Evolutionary conservation across 148 eudicot species (phyloP).

Genomic region (Bassia scoparia): DNA sequence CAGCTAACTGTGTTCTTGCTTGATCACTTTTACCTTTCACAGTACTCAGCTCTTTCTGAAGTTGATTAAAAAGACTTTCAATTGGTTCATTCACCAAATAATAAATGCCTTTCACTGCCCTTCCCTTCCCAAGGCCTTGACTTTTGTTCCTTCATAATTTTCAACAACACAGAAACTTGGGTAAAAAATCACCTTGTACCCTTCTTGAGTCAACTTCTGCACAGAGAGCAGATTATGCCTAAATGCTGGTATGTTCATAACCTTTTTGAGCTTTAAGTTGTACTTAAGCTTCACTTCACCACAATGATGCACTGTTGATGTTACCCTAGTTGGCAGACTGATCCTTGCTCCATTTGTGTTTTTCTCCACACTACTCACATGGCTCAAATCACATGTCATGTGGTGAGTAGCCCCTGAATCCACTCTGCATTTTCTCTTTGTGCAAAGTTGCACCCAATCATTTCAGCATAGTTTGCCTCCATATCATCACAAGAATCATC

Average conservation of each 20-base stretch:
- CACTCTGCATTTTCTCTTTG: background rate
- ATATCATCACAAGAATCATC: background rate
- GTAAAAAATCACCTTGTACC: background rate
- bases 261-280: background rate
- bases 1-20: too few relatives aligned
- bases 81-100: background rate
- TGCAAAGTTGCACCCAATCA: background rate
- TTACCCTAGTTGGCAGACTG: background rate
- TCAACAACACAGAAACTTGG: too few relatives aligned
- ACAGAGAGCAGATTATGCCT: background rate
- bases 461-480: background rate
- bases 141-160: too few relatives aligned
- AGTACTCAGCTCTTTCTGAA: rapidly evolving
- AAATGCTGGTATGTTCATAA: background rate
- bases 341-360: background rate
- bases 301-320: background rate
- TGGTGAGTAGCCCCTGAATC: background rate
- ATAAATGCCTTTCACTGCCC: background rate
- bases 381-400: background rate
- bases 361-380: rapidly evolving
- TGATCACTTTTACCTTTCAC: too few relatives aligned
- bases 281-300: background rate
- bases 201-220: background rate
- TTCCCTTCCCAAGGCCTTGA: too few relatives aligned
- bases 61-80: too few relatives aligned